Evolutionary conservation across 306 rosid species (phyloP).

Genomic region (Morella rubra): DNA sequence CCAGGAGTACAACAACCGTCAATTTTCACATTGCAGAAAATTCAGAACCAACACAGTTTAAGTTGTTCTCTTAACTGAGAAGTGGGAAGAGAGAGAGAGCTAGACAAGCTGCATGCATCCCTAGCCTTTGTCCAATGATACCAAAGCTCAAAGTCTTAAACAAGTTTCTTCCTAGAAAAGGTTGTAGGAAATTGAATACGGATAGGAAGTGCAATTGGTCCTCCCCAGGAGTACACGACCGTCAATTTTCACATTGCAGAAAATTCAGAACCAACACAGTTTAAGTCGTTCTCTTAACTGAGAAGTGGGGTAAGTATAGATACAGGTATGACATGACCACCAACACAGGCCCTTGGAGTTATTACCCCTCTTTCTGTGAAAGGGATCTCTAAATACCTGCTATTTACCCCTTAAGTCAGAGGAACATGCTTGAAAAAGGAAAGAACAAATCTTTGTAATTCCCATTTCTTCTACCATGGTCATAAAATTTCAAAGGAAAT

Average conservation of each 20-base stretch:
- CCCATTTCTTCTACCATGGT: not conserved
- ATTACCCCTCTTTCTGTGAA: not conserved
- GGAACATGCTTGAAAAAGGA: not conserved
- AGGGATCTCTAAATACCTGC: not conserved
- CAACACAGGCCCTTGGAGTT: not conserved
- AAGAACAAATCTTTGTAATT: not conserved
- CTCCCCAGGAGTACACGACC: not conserved
- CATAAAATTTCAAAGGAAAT: not conserved
- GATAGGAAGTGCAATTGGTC: constrained; percentile 4
- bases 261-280: not conserved
- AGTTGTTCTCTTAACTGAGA: not conserved
- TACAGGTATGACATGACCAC: not conserved
- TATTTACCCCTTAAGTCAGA: not conserved
- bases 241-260: not conserved
- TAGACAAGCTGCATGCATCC: not conserved
- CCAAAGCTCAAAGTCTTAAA: not conserved
- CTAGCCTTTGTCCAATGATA: not conserved
- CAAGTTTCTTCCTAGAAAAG: not conserved
- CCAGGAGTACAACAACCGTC: not conserved
- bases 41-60: not conserved
- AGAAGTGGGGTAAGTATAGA: not conserved
- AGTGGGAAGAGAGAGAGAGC: not conserved
- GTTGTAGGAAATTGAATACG: not conserved
- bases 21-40: not conserved
- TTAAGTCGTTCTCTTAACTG: not conserved